A percentile compares a stretch with the other conserved stretches of the same genome.
These are phyloP conservation scores for Cylindrotheca fusiformis DNA, from an alignment of 108 stramenopile species.

Conservation along the genomic window DNA sequence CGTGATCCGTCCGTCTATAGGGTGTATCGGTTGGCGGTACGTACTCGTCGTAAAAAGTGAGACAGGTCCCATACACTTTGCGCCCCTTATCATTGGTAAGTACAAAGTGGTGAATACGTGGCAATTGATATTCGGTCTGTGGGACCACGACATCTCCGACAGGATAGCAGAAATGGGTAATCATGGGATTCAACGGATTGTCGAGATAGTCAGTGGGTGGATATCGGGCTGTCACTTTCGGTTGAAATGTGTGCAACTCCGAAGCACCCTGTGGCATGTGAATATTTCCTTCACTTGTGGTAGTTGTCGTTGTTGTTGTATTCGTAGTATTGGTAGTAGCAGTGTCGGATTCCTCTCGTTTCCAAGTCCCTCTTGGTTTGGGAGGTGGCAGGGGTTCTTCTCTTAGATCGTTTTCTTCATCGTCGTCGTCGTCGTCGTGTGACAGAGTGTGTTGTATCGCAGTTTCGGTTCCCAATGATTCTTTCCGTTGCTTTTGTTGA, in stretches of 20 bases:
- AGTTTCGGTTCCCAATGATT: slow-evolving; percentile 21
- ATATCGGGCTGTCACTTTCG: slow-evolving; percentile 75
- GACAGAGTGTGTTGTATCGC: slow-evolving; percentile 16
- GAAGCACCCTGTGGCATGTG: slow-evolving; percentile 22
- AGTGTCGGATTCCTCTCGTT: slow-evolving; percentile 8
- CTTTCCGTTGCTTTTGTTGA: slow-evolving; percentile 10
- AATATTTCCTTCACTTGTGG: slow-evolving; percentile 52
- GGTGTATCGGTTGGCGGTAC: slow-evolving; percentile 24
- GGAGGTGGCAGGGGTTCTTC: slow-evolving; percentile 24
- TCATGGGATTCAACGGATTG: slow-evolving; percentile 80
- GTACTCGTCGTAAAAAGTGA: slow-evolving; percentile 86
- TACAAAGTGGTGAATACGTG: slow-evolving; percentile 83
- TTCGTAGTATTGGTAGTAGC: not conserved
- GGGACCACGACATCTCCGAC: slow-evolving; percentile 66
- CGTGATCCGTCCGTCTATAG: not conserved
- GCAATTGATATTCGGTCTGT: slow-evolving; percentile 61
- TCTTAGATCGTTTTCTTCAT: slow-evolving; percentile 2
- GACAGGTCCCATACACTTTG: slow-evolving; percentile 80
- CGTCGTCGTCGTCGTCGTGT: too few species aligned
- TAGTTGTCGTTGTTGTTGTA: not conserved
- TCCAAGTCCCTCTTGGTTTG: slow-evolving; percentile 33
- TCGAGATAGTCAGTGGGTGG: slow-evolving; percentile 67
- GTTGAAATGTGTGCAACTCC: slow-evolving; percentile 37
- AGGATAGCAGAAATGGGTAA: slow-evolving; percentile 82
- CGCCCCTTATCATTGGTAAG: slow-evolving; percentile 79